Conservation (phyloP, 2,329 filamentous ascomycete species). For the Chaetothyriales sp. region DNA sequence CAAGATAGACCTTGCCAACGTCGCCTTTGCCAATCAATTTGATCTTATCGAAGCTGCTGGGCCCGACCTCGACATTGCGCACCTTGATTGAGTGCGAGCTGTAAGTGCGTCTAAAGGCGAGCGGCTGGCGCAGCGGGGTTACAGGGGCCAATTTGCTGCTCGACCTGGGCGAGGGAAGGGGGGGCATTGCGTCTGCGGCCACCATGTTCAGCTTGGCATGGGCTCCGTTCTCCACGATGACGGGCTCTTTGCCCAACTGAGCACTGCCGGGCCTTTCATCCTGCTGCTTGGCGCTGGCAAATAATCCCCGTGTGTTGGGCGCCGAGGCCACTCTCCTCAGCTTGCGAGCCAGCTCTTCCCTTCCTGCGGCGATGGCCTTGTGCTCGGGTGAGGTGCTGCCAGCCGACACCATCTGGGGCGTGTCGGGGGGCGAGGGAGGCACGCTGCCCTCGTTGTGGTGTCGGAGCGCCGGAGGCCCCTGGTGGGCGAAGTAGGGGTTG, state of each 20-base stretch:
- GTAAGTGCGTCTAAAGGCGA: constrained; percentile 85
- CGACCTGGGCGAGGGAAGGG: constrained; percentile 15
- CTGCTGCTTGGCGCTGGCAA: constrained; percentile 44
- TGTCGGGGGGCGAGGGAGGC: constrained; percentile 83
- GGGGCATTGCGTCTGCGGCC: constrained; percentile 32
- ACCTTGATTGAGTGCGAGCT: constrained; percentile 99
- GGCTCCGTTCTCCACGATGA: constrained; percentile 45
- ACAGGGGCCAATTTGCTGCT: constrained; percentile 53
- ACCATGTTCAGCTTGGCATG: constrained; percentile 42
- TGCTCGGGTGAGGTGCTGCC: constrained; percentile 51
- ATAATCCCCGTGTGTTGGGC: constrained; percentile 89
- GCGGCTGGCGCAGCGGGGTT: constrained; percentile 48
- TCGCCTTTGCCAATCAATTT: constrained; percentile 98
- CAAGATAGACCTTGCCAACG: constrained; percentile 94
- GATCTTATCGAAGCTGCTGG: constrained; percentile 96
- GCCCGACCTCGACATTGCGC: constrained; percentile 88
- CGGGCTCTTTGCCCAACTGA: constrained; percentile 71
- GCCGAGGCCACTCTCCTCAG: constrained; percentile 88
- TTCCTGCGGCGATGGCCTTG: constrained; percentile 62
- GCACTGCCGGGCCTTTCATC: constrained; percentile 67
- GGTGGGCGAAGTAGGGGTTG: constrained; percentile 95
- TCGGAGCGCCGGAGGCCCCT: constrained; percentile 80
- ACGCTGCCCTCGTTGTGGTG: constrained; percentile 93
- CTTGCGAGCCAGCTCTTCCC: constrained; percentile 88
- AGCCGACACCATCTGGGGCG: constrained; percentile 62